Conservation (phyloP, 1,284 basidiomycete genomes). For the Marasmius sp. region DNA sequence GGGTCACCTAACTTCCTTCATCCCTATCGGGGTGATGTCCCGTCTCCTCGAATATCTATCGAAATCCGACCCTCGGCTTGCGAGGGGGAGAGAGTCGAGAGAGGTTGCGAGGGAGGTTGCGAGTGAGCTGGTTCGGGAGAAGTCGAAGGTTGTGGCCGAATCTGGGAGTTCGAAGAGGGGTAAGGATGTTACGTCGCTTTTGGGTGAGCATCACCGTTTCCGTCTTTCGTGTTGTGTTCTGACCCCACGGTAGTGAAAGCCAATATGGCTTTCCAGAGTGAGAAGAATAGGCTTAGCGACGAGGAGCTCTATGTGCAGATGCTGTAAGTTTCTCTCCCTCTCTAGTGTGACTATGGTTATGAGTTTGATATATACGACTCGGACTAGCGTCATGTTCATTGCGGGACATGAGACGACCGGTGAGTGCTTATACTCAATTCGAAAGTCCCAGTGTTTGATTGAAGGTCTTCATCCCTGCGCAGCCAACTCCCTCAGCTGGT, state of each 20-base stretch:
- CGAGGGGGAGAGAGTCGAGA: neutral
- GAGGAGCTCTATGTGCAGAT: neutral
- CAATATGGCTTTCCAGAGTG: neutral
- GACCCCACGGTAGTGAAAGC: neutral
- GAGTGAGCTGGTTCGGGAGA: slow-evolving; percentile 4
- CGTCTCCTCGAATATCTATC: slow-evolving; percentile 2
- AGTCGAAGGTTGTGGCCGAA: slow-evolving; percentile 4
- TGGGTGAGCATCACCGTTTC: neutral
- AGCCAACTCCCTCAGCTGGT: neutral
- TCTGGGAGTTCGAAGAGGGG: neutral
- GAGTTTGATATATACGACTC: neutral
- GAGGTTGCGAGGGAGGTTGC: slow-evolving; percentile 4
- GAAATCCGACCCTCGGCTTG: neutral
- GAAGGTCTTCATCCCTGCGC: neutral
- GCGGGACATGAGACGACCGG: neutral
- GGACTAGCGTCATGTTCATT: neutral
- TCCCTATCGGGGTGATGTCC: slow-evolving; percentile 6
- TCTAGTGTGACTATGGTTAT: neutral
- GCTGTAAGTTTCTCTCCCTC: neutral
- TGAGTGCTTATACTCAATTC: neutral
- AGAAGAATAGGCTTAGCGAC: neutral
- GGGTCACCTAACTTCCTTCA: neutral
- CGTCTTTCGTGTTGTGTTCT: neutral
- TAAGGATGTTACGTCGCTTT: slow-evolving; percentile 11
- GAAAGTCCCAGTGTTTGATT: neutral